These are phyloP conservation scores for Teunomyces atbi DNA, from an alignment of 805 yeast genomes.

Conservation along the genomic window DNA sequence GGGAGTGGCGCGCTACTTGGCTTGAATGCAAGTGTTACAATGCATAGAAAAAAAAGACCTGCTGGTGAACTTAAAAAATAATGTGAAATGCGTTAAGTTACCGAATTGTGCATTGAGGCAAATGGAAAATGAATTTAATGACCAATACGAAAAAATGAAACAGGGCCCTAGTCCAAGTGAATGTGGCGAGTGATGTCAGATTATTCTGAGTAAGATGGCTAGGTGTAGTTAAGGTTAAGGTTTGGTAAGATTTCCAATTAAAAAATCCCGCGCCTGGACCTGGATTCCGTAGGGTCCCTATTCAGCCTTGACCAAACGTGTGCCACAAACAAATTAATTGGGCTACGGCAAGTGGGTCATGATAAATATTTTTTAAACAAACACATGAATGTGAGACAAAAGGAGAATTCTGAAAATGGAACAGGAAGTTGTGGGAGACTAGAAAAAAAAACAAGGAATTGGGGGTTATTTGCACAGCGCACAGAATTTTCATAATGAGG, in stretches of 20 bases:
- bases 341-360: neutral
- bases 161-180: neutral
- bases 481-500: neutral
- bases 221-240: neutral
- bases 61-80: neutral
- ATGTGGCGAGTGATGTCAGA: neutral
- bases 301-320: neutral
- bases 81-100: neutral
- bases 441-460: neutral
- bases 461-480: neutral
- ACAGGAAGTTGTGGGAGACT: neutral
- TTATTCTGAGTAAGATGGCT: neutral
- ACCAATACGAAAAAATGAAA: neutral
- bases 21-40: neutral
- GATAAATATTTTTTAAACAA: neutral
- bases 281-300: neutral
- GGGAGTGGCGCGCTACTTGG: neutral
- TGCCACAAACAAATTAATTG: neutral
- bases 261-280: neutral
- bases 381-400: neutral
- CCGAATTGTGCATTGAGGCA: neutral
- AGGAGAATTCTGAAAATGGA: neutral
- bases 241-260: neutral
- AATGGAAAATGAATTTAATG: neutral
- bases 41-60: neutral